These are phyloP conservation scores for Termitomyces sp. DNA, from an alignment of 768 basidiomycete genomes.

Conservation along the genomic window DNA sequence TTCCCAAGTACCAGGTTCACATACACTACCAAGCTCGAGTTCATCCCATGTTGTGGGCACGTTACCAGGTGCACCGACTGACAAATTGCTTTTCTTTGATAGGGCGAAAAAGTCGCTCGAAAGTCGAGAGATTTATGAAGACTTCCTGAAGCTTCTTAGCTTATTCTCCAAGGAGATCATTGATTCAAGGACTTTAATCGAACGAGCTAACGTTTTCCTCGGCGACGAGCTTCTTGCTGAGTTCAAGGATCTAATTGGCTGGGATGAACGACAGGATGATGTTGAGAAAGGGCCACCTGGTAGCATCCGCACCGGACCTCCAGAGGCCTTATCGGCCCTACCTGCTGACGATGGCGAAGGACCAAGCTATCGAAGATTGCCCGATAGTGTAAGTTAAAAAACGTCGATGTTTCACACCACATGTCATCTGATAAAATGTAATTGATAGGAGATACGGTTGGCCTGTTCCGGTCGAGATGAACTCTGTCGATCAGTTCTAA, in stretches of 20 bases:
- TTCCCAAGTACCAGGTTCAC: constrained; percentile 13
- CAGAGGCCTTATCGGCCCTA: constrained; percentile 71
- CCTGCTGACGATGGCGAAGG: constrained; percentile 84
- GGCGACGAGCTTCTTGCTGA: constrained; percentile 75
- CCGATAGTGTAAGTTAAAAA: constrained; percentile 74
- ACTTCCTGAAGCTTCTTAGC: constrained; percentile 90
- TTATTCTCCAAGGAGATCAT: constrained; percentile 91
- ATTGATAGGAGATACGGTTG: constrained; percentile 70
- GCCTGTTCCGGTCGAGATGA: constrained; percentile 94
- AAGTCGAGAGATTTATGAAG: constrained; percentile 75
- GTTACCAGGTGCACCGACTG: constrained; percentile 37
- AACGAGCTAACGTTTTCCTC: constrained; percentile 75
- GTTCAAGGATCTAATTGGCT: constrained; percentile 83
- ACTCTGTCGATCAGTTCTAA: constrained; percentile 91
- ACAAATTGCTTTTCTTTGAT: constrained; percentile 92
- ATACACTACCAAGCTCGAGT: constrained; percentile 17
- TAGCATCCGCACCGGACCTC: constrained; percentile 68
- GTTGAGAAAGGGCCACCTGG: constrained; percentile 70
- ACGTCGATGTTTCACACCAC: neutral
- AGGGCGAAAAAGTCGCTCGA: constrained; percentile 79
- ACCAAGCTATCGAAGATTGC: constrained; percentile 89
- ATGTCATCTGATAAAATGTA: constrained; percentile 2
- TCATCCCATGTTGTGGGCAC: constrained; percentile 24
- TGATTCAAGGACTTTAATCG: constrained; percentile 75
- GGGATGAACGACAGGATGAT: constrained; percentile 60